A percentile compares a stretch with the other conserved stretches of the same genome.
Evolutionary conservation across 495 filamentous ascomycete genomes (phyloP).

Genomic region (Penicillium parvum): DNA sequence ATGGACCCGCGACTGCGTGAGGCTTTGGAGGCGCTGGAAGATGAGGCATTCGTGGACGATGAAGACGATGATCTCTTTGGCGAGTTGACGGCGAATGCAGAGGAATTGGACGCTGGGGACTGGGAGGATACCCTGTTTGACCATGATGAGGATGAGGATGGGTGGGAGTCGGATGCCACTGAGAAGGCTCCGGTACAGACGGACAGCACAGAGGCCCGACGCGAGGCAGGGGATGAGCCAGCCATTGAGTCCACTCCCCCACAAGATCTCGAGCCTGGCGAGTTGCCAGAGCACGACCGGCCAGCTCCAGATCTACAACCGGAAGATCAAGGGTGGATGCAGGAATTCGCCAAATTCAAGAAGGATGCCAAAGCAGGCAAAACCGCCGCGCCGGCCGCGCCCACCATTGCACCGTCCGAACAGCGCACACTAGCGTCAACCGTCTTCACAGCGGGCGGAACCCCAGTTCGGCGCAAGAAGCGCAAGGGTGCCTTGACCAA

Average conservation of each 20-base stretch:
- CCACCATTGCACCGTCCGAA: constrained; percentile 47
- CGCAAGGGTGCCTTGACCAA: constrained; percentile 86
- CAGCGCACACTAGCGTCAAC: constrained; percentile 63
- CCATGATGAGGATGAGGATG: constrained; percentile 65
- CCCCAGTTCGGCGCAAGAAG: constrained; percentile 78
- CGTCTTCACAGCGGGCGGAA: constrained; percentile 63
- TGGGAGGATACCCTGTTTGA: constrained; percentile 58
- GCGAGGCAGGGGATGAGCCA: constrained; percentile 6
- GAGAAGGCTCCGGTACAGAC: constrained; percentile 58
- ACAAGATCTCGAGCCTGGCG: constrained; percentile 24
- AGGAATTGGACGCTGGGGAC: constrained; percentile 66
- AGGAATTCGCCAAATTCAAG: constrained; percentile 87
- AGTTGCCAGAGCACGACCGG: constrained; percentile 44
- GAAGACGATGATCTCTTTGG: constrained; percentile 75
- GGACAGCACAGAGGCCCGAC: constrained; percentile 34
- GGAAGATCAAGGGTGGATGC: constrained; percentile 73
- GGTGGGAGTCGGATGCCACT: constrained; percentile 94
- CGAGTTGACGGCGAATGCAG: constrained; percentile 65
- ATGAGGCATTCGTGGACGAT: constrained; percentile 93
- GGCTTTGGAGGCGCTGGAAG: constrained; percentile 89
- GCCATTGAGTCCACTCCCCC: constrained; percentile 2
- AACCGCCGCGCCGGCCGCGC: constrained; percentile 33
- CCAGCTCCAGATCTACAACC: constrained; percentile 39
- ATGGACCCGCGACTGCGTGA: constrained; percentile 96
- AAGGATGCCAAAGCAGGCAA: constrained; percentile 56